These are phyloP conservation scores for Scheffersomyces ergatensis DNA, from an alignment of 805 yeast species.

Conservation along the genomic window DNA sequence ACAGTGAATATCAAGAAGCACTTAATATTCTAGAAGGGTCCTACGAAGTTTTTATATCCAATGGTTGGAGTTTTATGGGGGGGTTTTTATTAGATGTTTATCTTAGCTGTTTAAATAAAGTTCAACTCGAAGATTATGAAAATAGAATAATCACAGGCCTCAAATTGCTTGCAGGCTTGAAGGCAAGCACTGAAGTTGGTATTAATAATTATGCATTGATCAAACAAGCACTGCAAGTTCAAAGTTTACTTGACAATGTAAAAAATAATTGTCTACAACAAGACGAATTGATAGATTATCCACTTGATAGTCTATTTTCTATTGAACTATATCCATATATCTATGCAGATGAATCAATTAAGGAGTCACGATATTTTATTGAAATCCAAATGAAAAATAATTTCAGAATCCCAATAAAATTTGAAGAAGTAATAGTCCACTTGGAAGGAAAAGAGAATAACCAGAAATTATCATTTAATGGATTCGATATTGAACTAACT, in stretches of 20 bases:
- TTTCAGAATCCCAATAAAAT: slow-evolving; percentile 19
- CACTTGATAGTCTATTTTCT: slow-evolving; percentile 35
- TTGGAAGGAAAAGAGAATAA: slow-evolving; percentile 6
- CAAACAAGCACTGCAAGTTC: slow-evolving; percentile 14
- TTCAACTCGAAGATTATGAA: slow-evolving; percentile 19
- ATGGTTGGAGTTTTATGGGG: slow-evolving; percentile 78
- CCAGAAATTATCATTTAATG: slow-evolving; percentile 6
- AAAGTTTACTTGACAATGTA: slow-evolving; percentile 16
- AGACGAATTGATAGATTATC: slow-evolving; percentile 20
- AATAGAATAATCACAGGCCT: slow-evolving; percentile 40
- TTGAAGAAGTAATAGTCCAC: slow-evolving; percentile 13
- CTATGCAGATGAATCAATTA: slow-evolving; percentile 18
- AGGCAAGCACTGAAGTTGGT: slow-evolving; percentile 12
- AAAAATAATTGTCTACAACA: slow-evolving; percentile 11
- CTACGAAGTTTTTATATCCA: slow-evolving; percentile 61
- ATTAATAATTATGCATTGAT: slow-evolving; percentile 24
- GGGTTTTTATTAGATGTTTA: slow-evolving; percentile 63
- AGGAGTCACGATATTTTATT: slow-evolving; percentile 34
- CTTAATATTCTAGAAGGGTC: slow-evolving; percentile 63
- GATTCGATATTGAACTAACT: slow-evolving; percentile 6
- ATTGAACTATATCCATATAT: slow-evolving; percentile 36
- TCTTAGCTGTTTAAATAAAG: slow-evolving; percentile 61
- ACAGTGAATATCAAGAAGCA: slow-evolving; percentile 57
- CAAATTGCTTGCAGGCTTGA: slow-evolving; percentile 34
- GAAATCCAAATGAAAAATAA: slow-evolving; percentile 29